Base-by-base conservation (phyloP, 192 early-diverging fungal species). In the Coemansia sp. region DNA sequence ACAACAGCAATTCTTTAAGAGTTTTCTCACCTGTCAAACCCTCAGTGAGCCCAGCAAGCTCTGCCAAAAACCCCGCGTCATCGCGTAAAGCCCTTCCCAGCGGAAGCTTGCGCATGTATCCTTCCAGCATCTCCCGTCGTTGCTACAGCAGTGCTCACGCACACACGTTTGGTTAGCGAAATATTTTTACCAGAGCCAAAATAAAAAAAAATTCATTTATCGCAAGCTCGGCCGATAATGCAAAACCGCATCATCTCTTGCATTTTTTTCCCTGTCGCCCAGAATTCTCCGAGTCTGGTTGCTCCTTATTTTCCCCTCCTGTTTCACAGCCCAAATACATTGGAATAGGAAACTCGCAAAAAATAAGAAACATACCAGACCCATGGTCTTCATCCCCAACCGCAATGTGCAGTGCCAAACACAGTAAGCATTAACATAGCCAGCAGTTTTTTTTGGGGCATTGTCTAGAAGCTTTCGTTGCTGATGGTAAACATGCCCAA, bases 41-140 rank as follows among this genome's bases (percentile, higher is more conserved):
- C 9, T 77, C 81, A 9, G 89, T 87, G 34, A 67, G 61, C 33
- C 62, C 45, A 20, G 82, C 79, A 34, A 95, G 56, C 13, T 62
- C 32, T 4, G 60, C 23, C 19, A 90, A 49, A 38, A 68, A 59
- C 20, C 15, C 62, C 0, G 49, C 25, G 34, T 70, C 68, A 42
- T 33, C 88, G 70, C 55, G 75, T 66, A 53, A 62, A 45, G 17
- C 33, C 13, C 34, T 33, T n/a, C 55, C 55, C 6, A 57, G 55
- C 11, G 55, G 55, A 34, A 57, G 55, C 63, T 82, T 84, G 10
- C 29, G 38, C 67, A 83, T 65, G 32, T 86, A 80, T 3, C 88
- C 89, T 15, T 59, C 58, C n/a, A 91, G 57, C 43, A 91, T 88
- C 23, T 69, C 71, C 35, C 32, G 56, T 36, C 90, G 86, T 70